Evolutionary conservation across 352 stramenopile genomes (phyloP).

Genomic region (Phytophthora aleatoria): DNA sequence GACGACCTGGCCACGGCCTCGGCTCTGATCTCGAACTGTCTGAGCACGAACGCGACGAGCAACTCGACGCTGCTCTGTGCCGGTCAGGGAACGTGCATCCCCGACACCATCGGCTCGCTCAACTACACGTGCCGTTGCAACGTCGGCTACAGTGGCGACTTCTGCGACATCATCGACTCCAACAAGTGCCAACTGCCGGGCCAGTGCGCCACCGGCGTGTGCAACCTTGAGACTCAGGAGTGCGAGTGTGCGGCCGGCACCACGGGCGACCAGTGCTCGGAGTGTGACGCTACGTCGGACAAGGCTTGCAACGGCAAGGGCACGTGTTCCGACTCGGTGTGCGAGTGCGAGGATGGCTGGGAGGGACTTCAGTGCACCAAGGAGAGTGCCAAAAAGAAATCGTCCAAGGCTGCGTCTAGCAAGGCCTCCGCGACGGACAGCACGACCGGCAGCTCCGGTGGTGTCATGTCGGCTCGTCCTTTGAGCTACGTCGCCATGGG

Average conservation of each 20-base stretch:
- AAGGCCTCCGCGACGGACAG: slow-evolving; percentile 22
- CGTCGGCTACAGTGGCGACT: slow-evolving; percentile 68
- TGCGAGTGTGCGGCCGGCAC: slow-evolving; percentile 69
- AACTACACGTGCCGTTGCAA: slow-evolving; percentile 77
- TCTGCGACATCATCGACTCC: slow-evolving; percentile 62
- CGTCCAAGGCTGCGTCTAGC: slow-evolving; percentile 23
- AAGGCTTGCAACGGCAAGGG: slow-evolving; percentile 70
- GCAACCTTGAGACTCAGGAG: slow-evolving; percentile 69
- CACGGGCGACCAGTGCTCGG: slow-evolving; percentile 71
- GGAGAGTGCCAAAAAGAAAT: slow-evolving; percentile 52
- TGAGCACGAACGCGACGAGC: slow-evolving; percentile 55
- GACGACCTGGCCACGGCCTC: slow-evolving; percentile 56
- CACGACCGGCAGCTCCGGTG: slow-evolving; percentile 20
- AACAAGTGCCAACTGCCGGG: slow-evolving; percentile 79
- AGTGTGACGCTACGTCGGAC: slow-evolving; percentile 62
- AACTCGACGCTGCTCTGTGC: slow-evolving; percentile 59
- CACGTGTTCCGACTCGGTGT: slow-evolving; percentile 57
- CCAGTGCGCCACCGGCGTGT: slow-evolving; percentile 69
- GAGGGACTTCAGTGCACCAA: slow-evolving; percentile 76
- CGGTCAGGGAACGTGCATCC: slow-evolving; percentile 69
- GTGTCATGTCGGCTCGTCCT: slow-evolving; percentile 23
- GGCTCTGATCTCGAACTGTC: slow-evolving; percentile 46
- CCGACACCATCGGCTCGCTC: slow-evolving; percentile 41
- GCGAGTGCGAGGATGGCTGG: slow-evolving; percentile 62
- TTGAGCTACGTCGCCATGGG: slow-evolving; percentile 27